These are phyloP conservation scores for Lolium perenne DNA, from an alignment of 176 grass and related monocot genomes.

Conservation along the genomic window DNA sequence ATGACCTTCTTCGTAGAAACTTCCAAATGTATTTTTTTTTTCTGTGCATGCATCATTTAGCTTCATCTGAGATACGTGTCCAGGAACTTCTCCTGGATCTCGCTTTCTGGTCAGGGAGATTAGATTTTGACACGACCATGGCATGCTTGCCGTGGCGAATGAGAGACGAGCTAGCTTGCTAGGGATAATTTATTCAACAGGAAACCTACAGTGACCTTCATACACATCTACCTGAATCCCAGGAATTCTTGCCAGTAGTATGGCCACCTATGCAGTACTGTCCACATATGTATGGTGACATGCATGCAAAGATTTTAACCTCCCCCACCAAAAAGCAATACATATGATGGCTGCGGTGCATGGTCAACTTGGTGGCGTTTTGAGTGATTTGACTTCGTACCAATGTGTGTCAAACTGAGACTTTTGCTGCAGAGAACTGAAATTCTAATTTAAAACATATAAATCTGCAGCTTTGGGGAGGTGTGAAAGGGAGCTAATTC, in stretches of 20 bases:
- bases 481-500: slow-evolving; percentile 11
- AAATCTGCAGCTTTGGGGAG: slow-evolving; percentile 9
- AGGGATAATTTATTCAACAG: slow-evolving; percentile 41
- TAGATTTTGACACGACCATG: slow-evolving; percentile 21
- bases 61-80: background rate
- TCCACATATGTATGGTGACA: slow-evolving; percentile 35
- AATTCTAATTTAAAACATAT: too few relatives aligned
- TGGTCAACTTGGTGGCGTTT: slow-evolving; percentile 44
- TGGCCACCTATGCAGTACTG: slow-evolving; percentile 43
- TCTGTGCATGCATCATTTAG: background rate
- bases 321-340: slow-evolving; percentile 27
- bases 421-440: background rate
- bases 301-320: slow-evolving; percentile 43
- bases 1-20: background rate
- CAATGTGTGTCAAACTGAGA: slow-evolving; percentile 44
- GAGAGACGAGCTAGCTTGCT: slow-evolving; percentile 11
- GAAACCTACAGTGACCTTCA: slow-evolving; percentile 11
- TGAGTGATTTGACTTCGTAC: background rate
- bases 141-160: slow-evolving; percentile 17
- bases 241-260: slow-evolving; percentile 10
- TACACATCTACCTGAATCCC: slow-evolving; percentile 9
- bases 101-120: slow-evolving; percentile 33
- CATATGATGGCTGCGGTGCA: slow-evolving; percentile 42
- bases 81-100: slow-evolving; percentile 27
- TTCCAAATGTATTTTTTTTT: background rate